phyloP scores from a whole-genome alignment of 1,284 basidiomycete genomes.

The Ceratobasidium sp. region DNA sequence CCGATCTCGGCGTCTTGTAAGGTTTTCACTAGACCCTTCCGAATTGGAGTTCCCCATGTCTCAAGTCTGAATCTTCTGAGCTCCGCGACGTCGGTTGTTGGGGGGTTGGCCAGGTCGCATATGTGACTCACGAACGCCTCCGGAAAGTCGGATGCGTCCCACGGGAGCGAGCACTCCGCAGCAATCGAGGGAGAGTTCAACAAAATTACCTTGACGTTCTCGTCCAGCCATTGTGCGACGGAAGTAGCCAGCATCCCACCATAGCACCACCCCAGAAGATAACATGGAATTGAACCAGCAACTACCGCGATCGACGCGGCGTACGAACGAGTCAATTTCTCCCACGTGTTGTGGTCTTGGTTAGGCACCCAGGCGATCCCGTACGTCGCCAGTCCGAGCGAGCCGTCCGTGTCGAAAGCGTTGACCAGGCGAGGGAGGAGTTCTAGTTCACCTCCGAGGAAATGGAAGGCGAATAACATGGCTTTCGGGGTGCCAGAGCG shows the following conservation, averaged over 20 bases:
- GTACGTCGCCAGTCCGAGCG: slow-evolving; percentile 5
- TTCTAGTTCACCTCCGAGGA: not conserved
- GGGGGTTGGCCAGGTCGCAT: not conserved
- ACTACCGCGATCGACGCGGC: not conserved
- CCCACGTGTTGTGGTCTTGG: not conserved
- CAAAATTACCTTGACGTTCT: not conserved
- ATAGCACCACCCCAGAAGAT: not conserved
- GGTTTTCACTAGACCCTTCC: not conserved
- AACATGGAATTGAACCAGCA: not conserved
- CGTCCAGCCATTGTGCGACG: not conserved
- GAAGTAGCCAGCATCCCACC: not conserved
- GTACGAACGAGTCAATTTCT: not conserved
- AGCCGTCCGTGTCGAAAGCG: not conserved
- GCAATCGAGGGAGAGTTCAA: not conserved
- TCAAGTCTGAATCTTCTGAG: not conserved
- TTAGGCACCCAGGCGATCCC: not conserved
- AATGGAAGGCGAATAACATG: not conserved
- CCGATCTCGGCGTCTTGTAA: slow-evolving; percentile 9
- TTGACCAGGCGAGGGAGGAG: not conserved
- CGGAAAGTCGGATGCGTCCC: not conserved
- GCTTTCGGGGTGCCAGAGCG: not conserved
- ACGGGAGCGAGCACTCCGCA: not conserved
- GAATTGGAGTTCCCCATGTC: not conserved
- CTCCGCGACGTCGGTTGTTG: too few relatives aligned
- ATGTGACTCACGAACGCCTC: not conserved